Evolutionary conservation across 169 alveolate species (phyloP), one percentile per base, ranked within the genome.

Genomic region (Eimeria maxima): DNA sequence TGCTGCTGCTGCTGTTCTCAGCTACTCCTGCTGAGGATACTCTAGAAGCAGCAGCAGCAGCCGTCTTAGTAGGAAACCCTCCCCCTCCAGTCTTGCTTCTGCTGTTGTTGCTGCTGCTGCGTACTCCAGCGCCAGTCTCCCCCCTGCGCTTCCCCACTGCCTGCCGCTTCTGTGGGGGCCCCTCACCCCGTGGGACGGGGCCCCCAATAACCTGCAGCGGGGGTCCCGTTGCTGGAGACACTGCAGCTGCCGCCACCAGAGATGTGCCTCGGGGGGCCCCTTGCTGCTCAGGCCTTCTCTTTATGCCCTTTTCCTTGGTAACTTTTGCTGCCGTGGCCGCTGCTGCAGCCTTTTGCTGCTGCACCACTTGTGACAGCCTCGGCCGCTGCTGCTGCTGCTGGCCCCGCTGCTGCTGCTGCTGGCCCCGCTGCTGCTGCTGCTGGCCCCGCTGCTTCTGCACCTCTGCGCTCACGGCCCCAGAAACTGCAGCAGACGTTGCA

Each of bases 81-180:
- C 63, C 76, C 45, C 76, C 78, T 29, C 22, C 45, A 16, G 63
- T 33, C 78, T 57, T 84, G 38, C 78, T 38, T 29, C 92, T 44
- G 78, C 92, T 84, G 78, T 33, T 84, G 55, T 60, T 44, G 57
- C 92, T 44, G 78, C 92, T 84, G 78, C 33, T 84, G 18, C 92
- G 73, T 5, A 8, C 57, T 10, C n/a, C 76, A 10, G 60, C 78
- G 55, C 38, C 73, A 14, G 76, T 44, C 55, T 84, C 92, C 18
- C 76, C 92, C 45, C 92, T 27, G 5, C 60, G 33, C 73, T 78
- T 8, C 92, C 38, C 92, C 45, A 84, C 76, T 7, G 92, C 92
- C 78, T 84, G 92, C 4, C 92, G 92, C 76, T 84, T 84, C 33
- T 84, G 92, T 57, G 92, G 92, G 18, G 92, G 92, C 6, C 92